Percentiles rank a stretch among this genome's conserved stretches.
Evolutionary conservation across 768 basidiomycete genomes (phyloP).

Genomic region (Lanmaoa rubissima): DNA sequence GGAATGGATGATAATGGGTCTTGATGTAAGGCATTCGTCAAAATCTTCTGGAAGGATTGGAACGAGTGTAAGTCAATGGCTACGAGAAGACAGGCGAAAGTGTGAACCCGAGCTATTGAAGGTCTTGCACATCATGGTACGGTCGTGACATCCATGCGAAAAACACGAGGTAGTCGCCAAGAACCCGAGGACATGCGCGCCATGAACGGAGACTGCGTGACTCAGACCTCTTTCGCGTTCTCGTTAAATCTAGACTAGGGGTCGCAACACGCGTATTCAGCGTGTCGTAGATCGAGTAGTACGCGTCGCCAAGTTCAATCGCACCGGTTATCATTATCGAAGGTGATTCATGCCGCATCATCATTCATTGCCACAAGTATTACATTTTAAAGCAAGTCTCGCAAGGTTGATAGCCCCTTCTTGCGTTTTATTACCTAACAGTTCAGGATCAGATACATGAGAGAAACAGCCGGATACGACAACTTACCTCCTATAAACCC

Average conservation of each 20-base stretch:
- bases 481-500: slow-evolving; percentile 92
- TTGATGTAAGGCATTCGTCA: slow-evolving; percentile 42
- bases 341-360: slow-evolving; percentile 13
- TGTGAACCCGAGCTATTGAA: slow-evolving; percentile 16
- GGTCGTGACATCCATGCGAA: slow-evolving; percentile 32
- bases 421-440: slow-evolving; percentile 80
- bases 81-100: slow-evolving; percentile 11
- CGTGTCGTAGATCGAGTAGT: slow-evolving; percentile 11
- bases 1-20: slow-evolving; percentile 58
- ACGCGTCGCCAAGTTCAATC: slow-evolving; percentile 11
- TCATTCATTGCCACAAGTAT: slow-evolving; percentile 19
- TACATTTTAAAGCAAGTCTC: slow-evolving; percentile 52
- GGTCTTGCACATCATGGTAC: slow-evolving; percentile 21
- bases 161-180: slow-evolving; percentile 29
- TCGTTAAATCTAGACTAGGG: slow-evolving; percentile 6
- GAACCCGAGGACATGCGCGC: slow-evolving; percentile 1
- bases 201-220: slow-evolving; percentile 4
- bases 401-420: slow-evolving; percentile 86
- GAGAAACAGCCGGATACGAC: not conserved
- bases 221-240: slow-evolving; percentile 9
- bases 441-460: slow-evolving; percentile 11
- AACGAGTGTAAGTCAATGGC: slow-evolving; percentile 11
- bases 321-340: slow-evolving; percentile 8
- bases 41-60: slow-evolving; percentile 8
- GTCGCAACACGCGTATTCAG: slow-evolving; percentile 14